A percentile compares a stretch with the other conserved stretches of the same genome.
phyloP scores from a whole-genome alignment of 345 rosid genomes.

The Laguncularia racemosa region DNA sequence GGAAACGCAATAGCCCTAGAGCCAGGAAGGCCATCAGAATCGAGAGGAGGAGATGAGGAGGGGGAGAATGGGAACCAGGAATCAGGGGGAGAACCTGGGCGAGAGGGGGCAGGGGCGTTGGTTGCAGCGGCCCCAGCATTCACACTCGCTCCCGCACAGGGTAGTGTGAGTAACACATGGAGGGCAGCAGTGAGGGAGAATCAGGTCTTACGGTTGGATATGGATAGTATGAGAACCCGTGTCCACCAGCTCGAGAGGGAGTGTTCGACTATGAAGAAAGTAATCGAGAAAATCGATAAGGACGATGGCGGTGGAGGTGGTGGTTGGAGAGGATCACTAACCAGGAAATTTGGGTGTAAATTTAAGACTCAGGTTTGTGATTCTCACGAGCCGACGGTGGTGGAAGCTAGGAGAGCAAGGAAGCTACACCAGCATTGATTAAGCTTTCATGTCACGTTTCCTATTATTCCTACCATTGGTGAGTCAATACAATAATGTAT shows the following conservation, averaged over 20 bases:
- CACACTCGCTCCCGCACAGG: conserved; percentile 13
- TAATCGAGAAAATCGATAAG: conserved; percentile 65
- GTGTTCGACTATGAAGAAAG: conserved; percentile 82
- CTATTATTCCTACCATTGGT: neutral
- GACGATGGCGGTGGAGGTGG: conserved; percentile 29
- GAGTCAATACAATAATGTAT: neutral
- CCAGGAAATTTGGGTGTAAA: conserved; percentile 71
- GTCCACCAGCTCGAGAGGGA: conserved; percentile 83
- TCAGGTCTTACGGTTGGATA: conserved; percentile 86
- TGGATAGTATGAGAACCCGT: conserved; percentile 98
- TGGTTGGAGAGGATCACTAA: conserved; percentile 48
- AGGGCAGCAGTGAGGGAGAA: conserved; percentile 78
- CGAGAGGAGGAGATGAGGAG: conserved; percentile 16
- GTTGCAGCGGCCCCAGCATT: neutral
- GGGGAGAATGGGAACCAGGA: conserved; percentile 25
- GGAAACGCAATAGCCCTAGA: conserved; percentile 26
- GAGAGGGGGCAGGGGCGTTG: neutral
- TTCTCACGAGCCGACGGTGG: conserved; percentile 70
- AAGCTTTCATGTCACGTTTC: conserved; percentile 2
- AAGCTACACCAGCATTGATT: conserved; percentile 25
- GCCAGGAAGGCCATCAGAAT: conserved; percentile 28
- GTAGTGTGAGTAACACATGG: conserved; percentile 38
- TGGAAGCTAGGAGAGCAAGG: conserved; percentile 41
- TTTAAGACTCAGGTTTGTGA: conserved; percentile 91
- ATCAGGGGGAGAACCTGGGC: conserved; percentile 14